These are phyloP conservation scores for Trypanosoma platydactyli DNA, from an alignment of 208 protist species.

Conservation along the genomic window DNA sequence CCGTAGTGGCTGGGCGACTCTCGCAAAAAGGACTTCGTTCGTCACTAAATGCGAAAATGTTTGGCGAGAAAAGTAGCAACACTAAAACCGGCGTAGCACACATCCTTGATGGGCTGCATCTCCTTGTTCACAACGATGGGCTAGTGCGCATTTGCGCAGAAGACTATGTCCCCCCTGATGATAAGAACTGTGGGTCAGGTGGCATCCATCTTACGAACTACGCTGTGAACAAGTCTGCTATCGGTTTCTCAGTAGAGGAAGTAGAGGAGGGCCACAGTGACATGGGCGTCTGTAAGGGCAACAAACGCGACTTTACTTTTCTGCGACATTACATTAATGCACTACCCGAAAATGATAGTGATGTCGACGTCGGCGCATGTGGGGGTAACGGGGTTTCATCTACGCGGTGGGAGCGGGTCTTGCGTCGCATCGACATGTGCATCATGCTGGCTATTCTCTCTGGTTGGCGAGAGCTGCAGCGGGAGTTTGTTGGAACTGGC, in stretches of 20 bases:
- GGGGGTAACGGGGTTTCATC: not conserved
- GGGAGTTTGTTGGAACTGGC: constrained; percentile 68
- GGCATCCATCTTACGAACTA: constrained; percentile 90
- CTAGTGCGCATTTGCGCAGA: constrained; percentile 92
- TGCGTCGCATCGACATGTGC: constrained; percentile 60
- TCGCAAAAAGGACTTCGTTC: not conserved
- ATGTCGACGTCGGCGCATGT: not conserved
- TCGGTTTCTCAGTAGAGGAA: constrained; percentile 26
- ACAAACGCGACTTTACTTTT: constrained; percentile 63
- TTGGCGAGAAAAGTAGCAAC: not conserved
- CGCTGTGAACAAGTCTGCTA: constrained; percentile 74
- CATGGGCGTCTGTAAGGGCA: constrained; percentile 26
- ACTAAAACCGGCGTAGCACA: not conserved
- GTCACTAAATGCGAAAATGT: not conserved
- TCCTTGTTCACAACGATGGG: constrained; percentile 88
- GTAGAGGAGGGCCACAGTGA: not conserved
- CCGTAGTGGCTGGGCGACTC: constrained; percentile 29
- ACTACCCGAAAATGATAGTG: not conserved
- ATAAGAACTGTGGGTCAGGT: constrained; percentile 43
- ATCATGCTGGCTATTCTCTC: constrained; percentile 88
- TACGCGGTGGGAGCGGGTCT: constrained; percentile 49
- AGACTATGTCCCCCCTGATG: constrained; percentile 60
- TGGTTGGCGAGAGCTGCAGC: constrained; percentile 65
- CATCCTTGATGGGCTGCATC: constrained; percentile 53
- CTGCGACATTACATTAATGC: constrained; percentile 38